Evolutionary conservation across 352 stramenopile species (phyloP), one percentile per base, ranked within the genome.

Genomic region (Phytophthora lateralis): DNA sequence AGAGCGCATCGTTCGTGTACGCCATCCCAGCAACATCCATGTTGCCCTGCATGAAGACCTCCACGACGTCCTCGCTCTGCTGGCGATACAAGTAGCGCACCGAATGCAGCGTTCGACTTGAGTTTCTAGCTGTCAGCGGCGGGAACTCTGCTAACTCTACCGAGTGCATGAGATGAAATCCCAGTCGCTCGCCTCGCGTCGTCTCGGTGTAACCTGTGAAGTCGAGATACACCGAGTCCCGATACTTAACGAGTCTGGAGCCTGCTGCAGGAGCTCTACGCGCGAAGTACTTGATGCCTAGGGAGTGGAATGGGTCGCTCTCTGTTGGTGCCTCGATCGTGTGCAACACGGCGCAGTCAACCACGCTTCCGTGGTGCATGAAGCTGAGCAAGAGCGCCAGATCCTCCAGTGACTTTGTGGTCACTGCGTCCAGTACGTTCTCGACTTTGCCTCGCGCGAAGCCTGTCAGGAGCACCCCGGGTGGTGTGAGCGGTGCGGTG

Each of bases 21-120:
- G 72, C 45, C 7, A 61, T 61, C 6, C 66, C 55, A 0, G 63
- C 42, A 7, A 73, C 63, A 7, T 74, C 52, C 27, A 77, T 18
- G 12, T 67, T 70, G 14, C 71, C 76, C 26, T 71, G 60, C 70
- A 82, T 75, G 50, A 83, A 88, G 20, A 88, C 72, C 20, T 85
- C 69, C 17, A 88, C 60, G 17, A 79, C 30, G 5, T 72, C 73
- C 7, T 80, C 67, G n/a, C 52, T 67, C 54, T 77, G 72, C 49
- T 88, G 78, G 10, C 70, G 75, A 39, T 81, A 72, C 17, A 88
- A 48, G 37, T 80, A 81, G 8, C 55, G 53, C 35, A 80, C 55
- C 0, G 64, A 77, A 24, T 77, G 69, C 35, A 45, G 29, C 7
- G 41, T 61, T 20, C 58, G 46, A 34, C 41, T 27, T 4, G 42